phyloP scores from a whole-genome alignment of 192 early-diverging fungal genomes.

The Anaeromyces robustus region DNA sequence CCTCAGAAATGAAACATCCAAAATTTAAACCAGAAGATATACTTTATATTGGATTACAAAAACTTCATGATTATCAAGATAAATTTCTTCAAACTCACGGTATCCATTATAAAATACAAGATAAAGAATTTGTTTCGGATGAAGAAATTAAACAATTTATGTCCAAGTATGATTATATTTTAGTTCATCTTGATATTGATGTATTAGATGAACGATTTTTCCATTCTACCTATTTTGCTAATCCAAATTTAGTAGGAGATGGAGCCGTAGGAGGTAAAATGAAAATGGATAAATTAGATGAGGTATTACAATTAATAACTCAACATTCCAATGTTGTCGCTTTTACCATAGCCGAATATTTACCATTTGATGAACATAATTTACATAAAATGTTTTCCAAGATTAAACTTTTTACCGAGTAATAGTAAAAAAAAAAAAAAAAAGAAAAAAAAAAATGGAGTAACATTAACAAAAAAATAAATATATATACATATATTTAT shows the following conservation, averaged over 20 bases:
- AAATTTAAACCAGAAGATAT: not conserved
- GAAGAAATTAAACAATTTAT: not conserved
- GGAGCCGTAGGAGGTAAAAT: not conserved
- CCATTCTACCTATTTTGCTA: not conserved
- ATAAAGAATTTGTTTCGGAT: not conserved
- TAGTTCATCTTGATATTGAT: not conserved
- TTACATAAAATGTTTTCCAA: not conserved
- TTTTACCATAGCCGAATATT: not conserved
- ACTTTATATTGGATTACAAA: not conserved
- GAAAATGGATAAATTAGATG: not conserved
- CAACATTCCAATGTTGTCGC: not conserved
- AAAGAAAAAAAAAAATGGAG: too few relatives aligned
- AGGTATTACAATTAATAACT: not conserved
- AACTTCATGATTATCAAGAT: not conserved
- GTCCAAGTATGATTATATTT: not conserved
- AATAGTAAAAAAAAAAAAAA: too few relatives aligned
- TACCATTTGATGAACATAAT: not conserved
- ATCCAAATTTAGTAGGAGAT: not conserved
- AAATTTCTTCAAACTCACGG: not conserved
- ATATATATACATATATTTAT: too few relatives aligned
- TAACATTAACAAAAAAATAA: too few relatives aligned
- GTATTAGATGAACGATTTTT: not conserved
- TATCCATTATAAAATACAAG: not conserved
- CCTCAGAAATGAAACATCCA: not conserved
- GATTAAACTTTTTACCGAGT: not conserved